A percentile compares a stretch with the other conserved stretches of the same genome.
phyloP scores from a whole-genome alignment of 2,329 filamentous ascomycete species.

The Mycosphaerelloides madeirae region DNA sequence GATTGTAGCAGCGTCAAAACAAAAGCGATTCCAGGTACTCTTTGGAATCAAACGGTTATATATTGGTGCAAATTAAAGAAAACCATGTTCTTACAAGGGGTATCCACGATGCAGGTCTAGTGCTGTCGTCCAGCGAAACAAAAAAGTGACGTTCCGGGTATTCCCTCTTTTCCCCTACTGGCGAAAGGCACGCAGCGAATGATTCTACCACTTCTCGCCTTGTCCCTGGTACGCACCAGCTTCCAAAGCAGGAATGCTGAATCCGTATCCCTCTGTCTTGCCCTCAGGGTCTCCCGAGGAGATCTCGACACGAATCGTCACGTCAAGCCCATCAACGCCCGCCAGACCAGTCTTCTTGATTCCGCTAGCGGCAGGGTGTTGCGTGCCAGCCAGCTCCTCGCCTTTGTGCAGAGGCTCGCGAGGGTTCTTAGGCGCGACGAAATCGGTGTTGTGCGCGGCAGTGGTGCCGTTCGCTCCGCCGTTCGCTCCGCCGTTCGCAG shows the following conservation, averaged over 20 bases:
- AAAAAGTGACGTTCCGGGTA: neutral
- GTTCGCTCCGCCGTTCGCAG: slow-evolving; percentile 19
- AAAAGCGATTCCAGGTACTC: too few species aligned
- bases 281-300: slow-evolving; percentile 41
- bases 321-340: slow-evolving; percentile 43
- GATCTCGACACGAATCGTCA: slow-evolving; percentile 47
- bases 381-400: slow-evolving; percentile 72
- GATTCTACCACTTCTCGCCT: slow-evolving; percentile 26
- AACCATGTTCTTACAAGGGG: too few species aligned
- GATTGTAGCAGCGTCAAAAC: too few species aligned
- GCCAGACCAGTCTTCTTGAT: slow-evolving; percentile 39
- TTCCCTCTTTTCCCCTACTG: neutral
- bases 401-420: slow-evolving; percentile 69
- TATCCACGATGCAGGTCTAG: neutral
- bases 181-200: neutral
- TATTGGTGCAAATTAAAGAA: too few species aligned
- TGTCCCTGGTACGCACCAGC: slow-evolving; percentile 21
- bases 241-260: slow-evolving; percentile 44
- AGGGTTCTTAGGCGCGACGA: slow-evolving; percentile 47
- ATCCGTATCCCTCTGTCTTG: slow-evolving; percentile 47
- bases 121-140: slow-evolving; percentile 1
- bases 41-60: too few species aligned
- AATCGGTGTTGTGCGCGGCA: slow-evolving; percentile 37
- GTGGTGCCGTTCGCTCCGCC: slow-evolving; percentile 14
- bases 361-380: slow-evolving; percentile 63